phyloP scores from a whole-genome alignment of 768 basidiomycete genomes.

The Pleurotus tuber-regium region DNA sequence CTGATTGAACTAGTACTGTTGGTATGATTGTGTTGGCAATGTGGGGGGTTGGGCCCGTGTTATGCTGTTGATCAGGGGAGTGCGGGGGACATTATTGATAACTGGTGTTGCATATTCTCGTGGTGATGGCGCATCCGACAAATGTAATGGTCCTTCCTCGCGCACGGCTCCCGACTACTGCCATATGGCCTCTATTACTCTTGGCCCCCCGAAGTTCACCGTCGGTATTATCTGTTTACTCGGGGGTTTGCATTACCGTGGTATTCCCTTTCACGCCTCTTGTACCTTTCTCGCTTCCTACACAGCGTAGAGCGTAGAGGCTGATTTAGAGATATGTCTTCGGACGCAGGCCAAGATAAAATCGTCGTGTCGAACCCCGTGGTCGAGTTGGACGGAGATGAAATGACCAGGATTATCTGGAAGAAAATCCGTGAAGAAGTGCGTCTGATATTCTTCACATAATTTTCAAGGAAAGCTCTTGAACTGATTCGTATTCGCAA shows the following conservation, averaged over 20 bases:
- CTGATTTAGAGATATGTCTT: background rate
- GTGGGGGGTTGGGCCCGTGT: background rate
- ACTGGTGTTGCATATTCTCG: background rate
- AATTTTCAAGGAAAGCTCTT: background rate
- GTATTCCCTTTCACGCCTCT: background rate
- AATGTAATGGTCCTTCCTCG: too few species aligned
- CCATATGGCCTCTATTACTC: too few species aligned
- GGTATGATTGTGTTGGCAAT: background rate
- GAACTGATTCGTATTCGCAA: constrained; percentile 2
- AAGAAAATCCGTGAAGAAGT: constrained; percentile 97
- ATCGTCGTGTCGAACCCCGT: constrained; percentile 87
- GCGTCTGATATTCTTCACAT: constrained; percentile 19
- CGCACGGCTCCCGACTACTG: too few species aligned
- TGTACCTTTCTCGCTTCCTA: background rate
- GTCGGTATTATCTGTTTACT: too few species aligned
- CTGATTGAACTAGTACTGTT: background rate
- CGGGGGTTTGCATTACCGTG: background rate
- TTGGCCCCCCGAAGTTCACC: too few species aligned
- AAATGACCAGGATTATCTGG: constrained; percentile 99
- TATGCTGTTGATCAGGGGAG: background rate
- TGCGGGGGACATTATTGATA: background rate
- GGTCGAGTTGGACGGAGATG: constrained; percentile 95
- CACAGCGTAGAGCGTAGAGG: background rate
- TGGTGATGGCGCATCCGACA: too few species aligned
- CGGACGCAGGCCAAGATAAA: constrained; percentile 38